Conservation (phyloP, 176 grass and related monocot genomes). For the Alopecurus myosuroides region DNA sequence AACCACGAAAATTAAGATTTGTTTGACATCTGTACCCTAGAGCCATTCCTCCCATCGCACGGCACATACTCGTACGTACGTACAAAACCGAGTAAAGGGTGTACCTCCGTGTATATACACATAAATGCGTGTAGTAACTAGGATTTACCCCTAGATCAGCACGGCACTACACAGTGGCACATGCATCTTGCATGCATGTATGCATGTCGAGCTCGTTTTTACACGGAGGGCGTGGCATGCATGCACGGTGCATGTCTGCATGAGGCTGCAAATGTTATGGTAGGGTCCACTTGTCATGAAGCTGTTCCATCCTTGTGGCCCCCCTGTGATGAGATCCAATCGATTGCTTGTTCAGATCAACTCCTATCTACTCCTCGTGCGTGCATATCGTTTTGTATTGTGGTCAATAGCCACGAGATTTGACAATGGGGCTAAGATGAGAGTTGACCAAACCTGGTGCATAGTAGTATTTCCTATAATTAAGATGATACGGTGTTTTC, state of each 20-base stretch:
- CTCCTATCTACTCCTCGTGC: background rate
- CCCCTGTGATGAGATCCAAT: background rate
- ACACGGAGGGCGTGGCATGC: background rate
- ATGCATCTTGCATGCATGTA: conserved; percentile 21
- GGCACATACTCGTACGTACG: too few species aligned
- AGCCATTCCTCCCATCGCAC: too few species aligned
- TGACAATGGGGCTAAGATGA: background rate
- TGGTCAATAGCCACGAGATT: background rate
- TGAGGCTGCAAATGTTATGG: background rate
- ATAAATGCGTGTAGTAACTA: background rate
- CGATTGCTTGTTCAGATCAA: background rate
- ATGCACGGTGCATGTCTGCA: background rate
- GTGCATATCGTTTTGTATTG: background rate
- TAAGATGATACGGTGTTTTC: background rate
- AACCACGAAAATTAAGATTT: too few species aligned
- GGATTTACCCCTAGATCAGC: background rate
- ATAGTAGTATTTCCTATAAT: background rate
- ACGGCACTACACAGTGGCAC: background rate
- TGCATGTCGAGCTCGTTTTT: background rate
- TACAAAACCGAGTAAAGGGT: background rate
- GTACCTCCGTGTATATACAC: background rate
- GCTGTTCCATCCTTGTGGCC: background rate
- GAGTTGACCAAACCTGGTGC: background rate
- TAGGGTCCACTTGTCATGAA: background rate
- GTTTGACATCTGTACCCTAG: too few species aligned